Conservation (phyloP, 2,329 filamentous ascomycete genomes). For the Fusarium guadeloupense region DNA sequence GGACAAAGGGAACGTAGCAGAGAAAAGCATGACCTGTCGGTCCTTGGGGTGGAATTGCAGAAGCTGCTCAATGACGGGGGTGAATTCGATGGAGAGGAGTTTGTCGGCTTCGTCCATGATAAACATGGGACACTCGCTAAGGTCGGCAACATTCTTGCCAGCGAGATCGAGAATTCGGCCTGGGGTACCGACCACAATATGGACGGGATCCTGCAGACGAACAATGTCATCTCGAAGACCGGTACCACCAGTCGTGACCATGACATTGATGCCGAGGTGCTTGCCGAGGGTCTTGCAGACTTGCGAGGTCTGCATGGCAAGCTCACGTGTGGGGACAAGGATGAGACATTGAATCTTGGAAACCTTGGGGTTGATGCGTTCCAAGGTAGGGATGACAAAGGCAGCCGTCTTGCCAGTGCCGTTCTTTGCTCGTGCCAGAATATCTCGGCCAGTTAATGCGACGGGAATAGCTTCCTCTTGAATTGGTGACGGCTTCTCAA, state of each 20-base stretch:
- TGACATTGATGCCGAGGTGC: slow-evolving; percentile 96
- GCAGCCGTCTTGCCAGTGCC: slow-evolving; percentile 98
- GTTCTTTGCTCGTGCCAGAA: slow-evolving; percentile 96
- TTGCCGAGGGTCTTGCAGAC: slow-evolving; percentile 99
- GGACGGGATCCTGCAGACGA: slow-evolving; percentile 90
- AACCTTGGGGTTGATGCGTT: slow-evolving; percentile 96
- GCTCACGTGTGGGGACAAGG: slow-evolving; percentile 93
- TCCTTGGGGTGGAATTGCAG: slow-evolving; percentile 96
- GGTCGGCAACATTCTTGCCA: slow-evolving; percentile 94
- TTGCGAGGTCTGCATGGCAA: slow-evolving; percentile 97
- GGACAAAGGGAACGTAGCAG: slow-evolving; percentile 94
- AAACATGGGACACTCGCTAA: slow-evolving; percentile 96
- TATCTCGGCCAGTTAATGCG: slow-evolving; percentile 92
- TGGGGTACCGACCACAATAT: slow-evolving; percentile 97
- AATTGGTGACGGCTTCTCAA: slow-evolving; percentile 98
- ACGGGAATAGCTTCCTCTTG: slow-evolving; percentile 99
- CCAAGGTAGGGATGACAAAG: slow-evolving; percentile 93
- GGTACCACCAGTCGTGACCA: slow-evolving; percentile 98
- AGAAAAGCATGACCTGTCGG: slow-evolving; percentile 99
- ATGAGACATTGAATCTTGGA: slow-evolving; percentile 97
- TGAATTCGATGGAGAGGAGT: slow-evolving; percentile 95
- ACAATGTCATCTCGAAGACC: slow-evolving; percentile 96
- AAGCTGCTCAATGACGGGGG: slow-evolving; percentile 95
- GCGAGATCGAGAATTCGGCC: slow-evolving; percentile 96
- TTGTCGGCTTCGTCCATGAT: slow-evolving; percentile 99